Evolutionary conservation across 148 eudicot genomes (phyloP), one percentile per base, ranked within the genome.

Genomic region (Gaultheria prostrata): DNA sequence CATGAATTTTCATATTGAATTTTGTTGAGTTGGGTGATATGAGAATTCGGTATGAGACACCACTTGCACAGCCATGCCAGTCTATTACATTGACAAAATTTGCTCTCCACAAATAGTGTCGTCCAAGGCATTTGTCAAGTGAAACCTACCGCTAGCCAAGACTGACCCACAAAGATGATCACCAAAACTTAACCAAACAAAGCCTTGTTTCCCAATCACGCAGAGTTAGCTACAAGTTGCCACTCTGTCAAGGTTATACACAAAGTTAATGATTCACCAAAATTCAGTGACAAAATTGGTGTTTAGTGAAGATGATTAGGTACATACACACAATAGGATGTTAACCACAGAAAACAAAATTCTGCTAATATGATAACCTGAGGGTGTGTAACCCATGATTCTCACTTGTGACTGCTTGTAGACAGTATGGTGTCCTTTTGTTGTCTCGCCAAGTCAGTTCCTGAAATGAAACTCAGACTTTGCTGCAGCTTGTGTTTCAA

Each of bases 361-460:
- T 67, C 72, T 67, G 72, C 72, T 4, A 13, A 67, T 67, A 63
- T 32, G 53, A 83, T 77, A 83, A 83, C 80, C 85, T 83, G 76
- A 77, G 75, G 79, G 76, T 30, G 80, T 83, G 56, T 30, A 46
- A 77, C 76, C 85, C 81, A 65, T 77, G 72, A 46, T 76, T 32
- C 72, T 77, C 85, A 76, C 51, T 83, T 65, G 76, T 76, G 76
- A 83, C 76, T 63, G 54, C 81, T 77, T 77, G 85, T 77, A 83
- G 76, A 76, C 76, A 65, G 35, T 83, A 48, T 24, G 61, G 76
- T 77, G 48, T 77, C 72, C 85, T 76, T 77, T 83, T 46, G 81
- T 70, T 83, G 80, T 77, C 76, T 43, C 48, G 49, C 65, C 81
- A 63, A 76, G 85, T 83, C 65, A 65, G 85, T 83, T 82, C 80